These are phyloP conservation scores for Solanum neorickii DNA, from an alignment of 257 asterid species.

Conservation along the genomic window DNA sequence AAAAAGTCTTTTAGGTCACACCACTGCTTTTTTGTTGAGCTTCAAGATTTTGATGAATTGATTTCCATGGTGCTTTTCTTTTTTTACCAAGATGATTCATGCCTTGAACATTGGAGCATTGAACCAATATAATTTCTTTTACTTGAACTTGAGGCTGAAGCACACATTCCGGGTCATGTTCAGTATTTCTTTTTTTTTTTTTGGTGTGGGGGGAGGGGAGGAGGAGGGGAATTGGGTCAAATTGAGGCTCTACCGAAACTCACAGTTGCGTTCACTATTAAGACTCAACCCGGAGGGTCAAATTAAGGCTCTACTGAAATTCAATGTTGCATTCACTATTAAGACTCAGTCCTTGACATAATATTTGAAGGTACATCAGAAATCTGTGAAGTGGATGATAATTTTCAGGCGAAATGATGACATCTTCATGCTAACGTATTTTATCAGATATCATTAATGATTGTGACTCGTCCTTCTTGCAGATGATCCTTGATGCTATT, in stretches of 20 bases:
- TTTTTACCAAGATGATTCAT: neutral
- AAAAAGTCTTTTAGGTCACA: neutral
- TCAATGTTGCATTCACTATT: neutral
- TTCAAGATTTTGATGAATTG: neutral
- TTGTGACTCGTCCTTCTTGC: neutral
- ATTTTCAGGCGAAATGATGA: neutral
- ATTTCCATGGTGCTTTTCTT: neutral
- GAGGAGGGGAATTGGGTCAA: no score
- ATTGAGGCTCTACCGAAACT: no score
- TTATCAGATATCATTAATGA: neutral
- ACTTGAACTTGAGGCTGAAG: neutral
- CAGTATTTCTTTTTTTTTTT: neutral
- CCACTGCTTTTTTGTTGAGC: neutral
- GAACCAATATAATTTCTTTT: neutral
- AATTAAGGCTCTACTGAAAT: neutral
- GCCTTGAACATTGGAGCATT: neutral
- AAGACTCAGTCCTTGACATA: neutral
- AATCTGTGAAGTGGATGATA: neutral
- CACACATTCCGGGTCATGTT: neutral
- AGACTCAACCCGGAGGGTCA: neutral
- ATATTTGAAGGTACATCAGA: neutral
- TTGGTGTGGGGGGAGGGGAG: no score
- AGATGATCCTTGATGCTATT: slow-evolving; percentile 86
- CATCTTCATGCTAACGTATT: neutral
- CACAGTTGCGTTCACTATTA: no score